These are phyloP conservation scores for Stephanodiscus triporus DNA, from an alignment of 108 stramenopile species.

Conservation along the genomic window DNA sequence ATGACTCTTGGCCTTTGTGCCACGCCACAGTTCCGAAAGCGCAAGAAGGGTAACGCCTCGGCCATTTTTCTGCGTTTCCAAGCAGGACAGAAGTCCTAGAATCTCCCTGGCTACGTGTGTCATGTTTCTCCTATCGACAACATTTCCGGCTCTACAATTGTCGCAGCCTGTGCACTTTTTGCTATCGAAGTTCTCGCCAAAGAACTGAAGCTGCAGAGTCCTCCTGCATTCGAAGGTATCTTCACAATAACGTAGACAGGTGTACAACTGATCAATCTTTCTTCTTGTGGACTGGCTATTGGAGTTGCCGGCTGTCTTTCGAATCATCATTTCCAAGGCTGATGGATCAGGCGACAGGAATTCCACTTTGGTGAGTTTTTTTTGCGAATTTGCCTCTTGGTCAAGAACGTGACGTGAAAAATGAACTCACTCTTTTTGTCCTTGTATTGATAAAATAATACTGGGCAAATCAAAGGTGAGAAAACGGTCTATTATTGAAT, in stretches of 20 bases:
- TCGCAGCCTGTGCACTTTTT: slow-evolving; percentile 86
- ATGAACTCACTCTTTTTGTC: slow-evolving; percentile 90
- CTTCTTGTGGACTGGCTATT: slow-evolving; percentile 53
- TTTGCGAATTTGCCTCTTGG: too few species aligned
- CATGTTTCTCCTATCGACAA: slow-evolving; percentile 65
- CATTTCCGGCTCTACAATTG: slow-evolving; percentile 79
- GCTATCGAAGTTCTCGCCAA: slow-evolving; percentile 86
- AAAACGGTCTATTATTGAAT: too few species aligned
- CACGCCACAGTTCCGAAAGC: slow-evolving; percentile 78
- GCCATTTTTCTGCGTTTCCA: slow-evolving; percentile 45
- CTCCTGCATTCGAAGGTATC: slow-evolving; percentile 85
- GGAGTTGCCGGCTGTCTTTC: slow-evolving; percentile 57
- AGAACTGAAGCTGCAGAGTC: slow-evolving; percentile 91
- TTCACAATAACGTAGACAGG: slow-evolving; percentile 87
- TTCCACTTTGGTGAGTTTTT: too few species aligned
- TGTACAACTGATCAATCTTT: slow-evolving; percentile 87
- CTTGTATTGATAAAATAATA: slow-evolving; percentile 91
- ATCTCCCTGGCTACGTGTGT: slow-evolving; percentile 63
- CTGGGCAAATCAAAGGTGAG: too few species aligned
- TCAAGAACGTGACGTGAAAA: too few species aligned
- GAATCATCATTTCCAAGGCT: slow-evolving; percentile 87
- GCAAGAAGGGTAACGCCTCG: slow-evolving; percentile 69
- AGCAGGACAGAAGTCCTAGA: slow-evolving; percentile 54
- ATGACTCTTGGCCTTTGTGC: slow-evolving; percentile 68
- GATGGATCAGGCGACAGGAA: too few species aligned